Conservation (phyloP, 2,329 filamentous ascomycete genomes). For the Neonectria punicea region DNA sequence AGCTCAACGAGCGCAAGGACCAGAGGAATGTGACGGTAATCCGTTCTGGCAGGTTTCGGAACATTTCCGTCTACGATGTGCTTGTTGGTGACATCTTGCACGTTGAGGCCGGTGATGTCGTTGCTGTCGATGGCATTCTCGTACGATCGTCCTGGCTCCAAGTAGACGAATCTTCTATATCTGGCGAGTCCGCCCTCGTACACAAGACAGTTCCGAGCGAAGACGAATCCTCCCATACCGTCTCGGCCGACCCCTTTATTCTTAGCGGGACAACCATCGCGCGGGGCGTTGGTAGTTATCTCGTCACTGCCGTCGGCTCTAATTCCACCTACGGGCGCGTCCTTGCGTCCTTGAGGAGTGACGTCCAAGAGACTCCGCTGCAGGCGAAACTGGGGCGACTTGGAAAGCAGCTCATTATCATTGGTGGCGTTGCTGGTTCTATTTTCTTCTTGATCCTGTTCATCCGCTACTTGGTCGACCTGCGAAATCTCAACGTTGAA, state of each 20-base stretch:
- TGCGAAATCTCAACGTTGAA: conserved; percentile 50
- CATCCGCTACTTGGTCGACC: conserved; percentile 51
- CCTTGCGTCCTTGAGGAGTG: conserved; percentile 80
- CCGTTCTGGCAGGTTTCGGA: conserved; percentile 76
- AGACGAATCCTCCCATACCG: conserved; percentile 65
- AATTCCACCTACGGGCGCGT: conserved; percentile 82
- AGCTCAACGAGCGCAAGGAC: conserved; percentile 83
- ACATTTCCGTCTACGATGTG: conserved; percentile 77
- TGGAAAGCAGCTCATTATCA: conserved; percentile 75
- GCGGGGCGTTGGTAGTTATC: conserved; percentile 78
- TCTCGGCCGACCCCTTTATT: conserved; percentile 77
- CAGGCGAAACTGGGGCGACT: conserved; percentile 82
- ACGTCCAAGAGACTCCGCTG: conserved; percentile 80
- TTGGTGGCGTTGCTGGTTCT: conserved; percentile 53
- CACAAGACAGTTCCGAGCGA: conserved; percentile 71
- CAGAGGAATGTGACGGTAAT: conserved; percentile 79
- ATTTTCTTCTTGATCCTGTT: conserved; percentile 56
- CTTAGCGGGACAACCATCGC: conserved; percentile 82
- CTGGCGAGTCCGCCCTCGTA: conserved; percentile 79
- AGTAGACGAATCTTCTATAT: conserved; percentile 80
- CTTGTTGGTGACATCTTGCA: conserved; percentile 79
- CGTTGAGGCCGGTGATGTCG: conserved; percentile 77
- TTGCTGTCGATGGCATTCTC: conserved; percentile 77
- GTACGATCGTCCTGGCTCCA: conserved; percentile 64
- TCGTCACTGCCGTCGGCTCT: conserved; percentile 79